phyloP scores from a whole-genome alignment of 2,329 filamentous ascomycete genomes.

The Zymoseptoria brevis region DNA sequence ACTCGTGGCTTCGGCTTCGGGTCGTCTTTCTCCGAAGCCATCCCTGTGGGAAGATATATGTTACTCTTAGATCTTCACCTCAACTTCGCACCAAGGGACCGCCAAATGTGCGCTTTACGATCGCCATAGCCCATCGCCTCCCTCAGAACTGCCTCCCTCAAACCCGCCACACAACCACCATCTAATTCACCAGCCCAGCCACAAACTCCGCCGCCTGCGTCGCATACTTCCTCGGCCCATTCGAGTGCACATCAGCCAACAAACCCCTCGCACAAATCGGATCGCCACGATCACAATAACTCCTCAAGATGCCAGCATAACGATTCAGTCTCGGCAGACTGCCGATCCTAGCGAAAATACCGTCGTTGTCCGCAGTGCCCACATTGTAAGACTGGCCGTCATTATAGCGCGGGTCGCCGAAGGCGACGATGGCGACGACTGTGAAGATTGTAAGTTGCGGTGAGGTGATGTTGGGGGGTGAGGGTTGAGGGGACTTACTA shows the following conservation, averaged over 20 bases:
- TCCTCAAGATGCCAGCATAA: constrained; percentile 14
- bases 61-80: too few relatives aligned
- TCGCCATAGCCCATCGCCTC: too few relatives aligned
- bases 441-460: too few relatives aligned
- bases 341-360: constrained; percentile 18
- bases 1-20: too few relatives aligned
- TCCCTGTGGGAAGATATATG: too few relatives aligned
- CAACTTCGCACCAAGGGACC: too few relatives aligned
- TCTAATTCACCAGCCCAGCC: constrained; percentile 6
- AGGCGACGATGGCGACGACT: constrained; percentile 31
- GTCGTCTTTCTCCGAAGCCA: too few relatives aligned
- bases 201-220: constrained; percentile 17
- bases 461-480: too few relatives aligned
- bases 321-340: constrained; percentile 13
- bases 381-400: constrained; percentile 24
- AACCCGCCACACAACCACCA: too few relatives aligned
- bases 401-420: constrained; percentile 32
- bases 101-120: too few relatives aligned
- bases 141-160: too few relatives aligned
- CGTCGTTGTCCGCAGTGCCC: constrained; percentile 26
- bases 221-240: constrained; percentile 11
- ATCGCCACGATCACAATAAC: constrained; percentile 21
- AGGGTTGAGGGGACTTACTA: too few relatives aligned
- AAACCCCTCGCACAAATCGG: constrained; percentile 17
- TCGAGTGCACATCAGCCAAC: constrained; percentile 15